Percentiles rank a stretch among this genome's conserved stretches.
phyloP scores from a whole-genome alignment of 2,329 filamentous ascomycete species.

The Thelonectria olida region DNA sequence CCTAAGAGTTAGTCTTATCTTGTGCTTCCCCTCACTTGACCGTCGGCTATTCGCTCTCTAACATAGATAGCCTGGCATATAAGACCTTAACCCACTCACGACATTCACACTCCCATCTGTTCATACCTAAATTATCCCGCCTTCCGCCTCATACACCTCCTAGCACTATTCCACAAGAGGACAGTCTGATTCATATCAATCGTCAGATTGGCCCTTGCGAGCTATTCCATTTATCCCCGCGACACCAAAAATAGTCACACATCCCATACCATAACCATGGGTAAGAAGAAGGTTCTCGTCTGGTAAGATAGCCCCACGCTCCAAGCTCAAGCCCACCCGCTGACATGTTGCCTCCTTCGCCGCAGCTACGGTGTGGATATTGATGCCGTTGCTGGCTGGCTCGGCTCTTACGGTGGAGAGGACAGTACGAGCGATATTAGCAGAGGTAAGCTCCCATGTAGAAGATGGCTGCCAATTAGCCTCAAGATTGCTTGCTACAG shows the following conservation, averaged over 20 bases:
- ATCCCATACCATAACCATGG: constrained; percentile 35
- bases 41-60: neutral
- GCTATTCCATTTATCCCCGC: neutral
- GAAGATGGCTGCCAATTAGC: neutral
- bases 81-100: neutral
- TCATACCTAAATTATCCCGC: neutral
- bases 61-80: neutral
- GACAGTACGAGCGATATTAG: constrained; percentile 79
- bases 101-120: neutral
- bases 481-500: too few relatives aligned
- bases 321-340: neutral
- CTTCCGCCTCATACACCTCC: neutral
- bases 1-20: too few relatives aligned
- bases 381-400: constrained; percentile 80
- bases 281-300: constrained; percentile 49
- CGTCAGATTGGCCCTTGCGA: neutral
- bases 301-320: constrained; percentile 5
- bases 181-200: neutral
- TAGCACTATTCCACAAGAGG: neutral
- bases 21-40: neutral
- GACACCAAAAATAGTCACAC: neutral
- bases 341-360: neutral
- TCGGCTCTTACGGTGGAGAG: constrained; percentile 79
- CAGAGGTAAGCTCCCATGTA: constrained; percentile 59
- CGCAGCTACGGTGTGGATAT: constrained; percentile 76